Base-by-base conservation (phyloP, 768 basidiomycete genomes). In the Flagelloscypha sp. region DNA sequence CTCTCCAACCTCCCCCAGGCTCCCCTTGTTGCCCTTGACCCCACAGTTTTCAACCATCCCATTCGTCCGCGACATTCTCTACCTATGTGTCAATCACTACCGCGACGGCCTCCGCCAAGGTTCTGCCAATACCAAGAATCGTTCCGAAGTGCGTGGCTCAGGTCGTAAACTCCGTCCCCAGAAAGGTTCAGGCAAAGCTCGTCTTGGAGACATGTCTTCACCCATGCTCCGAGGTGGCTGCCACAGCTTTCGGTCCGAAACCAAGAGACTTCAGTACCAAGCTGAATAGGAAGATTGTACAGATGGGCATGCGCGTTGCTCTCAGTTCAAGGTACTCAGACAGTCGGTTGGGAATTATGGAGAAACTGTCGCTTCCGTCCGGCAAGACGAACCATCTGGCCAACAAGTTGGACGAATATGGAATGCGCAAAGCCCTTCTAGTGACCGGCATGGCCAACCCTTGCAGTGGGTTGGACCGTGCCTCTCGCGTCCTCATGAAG, bases 181-280 rank as follows among this genome's bases (percentile, higher is more conserved):
- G 57, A 99, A 99, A 58, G 94, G 94, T 7, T 73, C 77, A 11
- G 94, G 95, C 41, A 68, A 59, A 46, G 95, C 95, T 7, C 87
- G 95, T 53, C 63, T 95, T 7, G 94, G 93, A 30, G 89, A 92
- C 48, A 76, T 68, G 2, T 85, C 88, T 48, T 84, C 77, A 55
- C 89, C 88, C 2, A 86, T 89, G 72, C 72, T 82, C 36, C 70
- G 80, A 21, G 94, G 94, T 22, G 95, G 95, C 59, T 95, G 94
- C 47, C 74, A 84, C 25, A n/a, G 88, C 88, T 5, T 92, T 90
- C 42, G 90, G 90, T 20, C 88, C 89, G 1, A 83, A 87, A 52
- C 87, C 90, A 3, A 75, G 90, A 32, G 86, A 95, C 55, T 97
- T 93, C 57, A 78, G 84, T 48, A 90, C 89, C 13, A 83, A 86